Evolutionary conservation across 2,329 filamentous ascomycete genomes (phyloP), one percentile per base, ranked within the genome.

Genomic region (Hawksworthiomyces lignivorus): DNA sequence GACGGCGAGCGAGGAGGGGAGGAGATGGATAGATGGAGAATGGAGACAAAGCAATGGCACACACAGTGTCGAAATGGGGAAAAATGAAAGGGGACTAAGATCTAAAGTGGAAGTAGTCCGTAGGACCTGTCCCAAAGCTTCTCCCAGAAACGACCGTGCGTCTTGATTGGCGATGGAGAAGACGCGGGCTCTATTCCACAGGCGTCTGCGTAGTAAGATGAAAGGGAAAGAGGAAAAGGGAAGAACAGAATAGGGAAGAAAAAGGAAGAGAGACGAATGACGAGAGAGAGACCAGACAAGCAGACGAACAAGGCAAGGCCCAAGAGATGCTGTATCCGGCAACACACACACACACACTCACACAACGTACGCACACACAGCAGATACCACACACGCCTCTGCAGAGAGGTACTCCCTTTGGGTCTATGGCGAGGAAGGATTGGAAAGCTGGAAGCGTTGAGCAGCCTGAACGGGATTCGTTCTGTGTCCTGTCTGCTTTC

Each of bases 81-180:
- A 18, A 19, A 37, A 17, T n/a, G 18, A 22, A 31, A 39, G 14
- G 31, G 15, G 22, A 33, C 22, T 19, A 26, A 26, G 24, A 26
- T 26, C 24, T 26, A 12, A 31, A 31, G 31, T 7, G 26, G 30
- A 29, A 35, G 24, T 26, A 8, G 24, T 26, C 12, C 24, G 24
- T 26, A 26, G 33, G 34, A 32, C 33, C 34, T 36, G 39, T 42
- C 40, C 34, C 34, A 31, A n/a, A 42, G 40, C 39, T 41, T 34
- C 24, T 12, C 35, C 24, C n/a, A 32, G 20, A 36, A 36, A 32
- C 26, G 30, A 27, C 40, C 33, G 40, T 42, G 33, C 40, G 27
- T 28, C 22, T 26, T 30, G 39, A 28, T 41, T 41, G 38, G 38
- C 10, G 38, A 29, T 24, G 30, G 29, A 40, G 24, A 34, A 22